phyloP scores from a whole-genome alignment of 768 basidiomycete species.

The Lactarius vividus region DNA sequence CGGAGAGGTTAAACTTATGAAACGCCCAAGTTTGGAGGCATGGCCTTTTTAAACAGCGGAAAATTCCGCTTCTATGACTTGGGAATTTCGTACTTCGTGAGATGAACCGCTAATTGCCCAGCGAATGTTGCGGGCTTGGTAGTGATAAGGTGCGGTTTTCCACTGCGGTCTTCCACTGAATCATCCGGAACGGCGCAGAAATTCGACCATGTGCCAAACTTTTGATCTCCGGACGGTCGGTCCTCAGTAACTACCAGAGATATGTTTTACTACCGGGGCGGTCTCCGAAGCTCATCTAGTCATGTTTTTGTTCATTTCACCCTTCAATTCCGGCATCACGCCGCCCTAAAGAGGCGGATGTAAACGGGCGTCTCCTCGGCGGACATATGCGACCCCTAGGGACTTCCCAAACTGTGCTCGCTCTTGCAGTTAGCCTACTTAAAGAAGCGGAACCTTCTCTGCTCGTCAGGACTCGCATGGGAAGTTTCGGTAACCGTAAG shows the following conservation, averaged over 20 bases:
- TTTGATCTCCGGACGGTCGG: constrained; percentile 27
- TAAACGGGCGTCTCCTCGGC: constrained; percentile 15
- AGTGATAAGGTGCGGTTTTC: constrained; percentile 26
- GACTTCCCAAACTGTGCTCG: background rate
- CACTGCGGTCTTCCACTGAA: constrained; percentile 24
- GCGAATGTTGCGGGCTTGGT: constrained; percentile 23
- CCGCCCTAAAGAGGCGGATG: constrained; percentile 9
- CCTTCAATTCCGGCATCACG: constrained; percentile 24
- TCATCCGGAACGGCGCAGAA: constrained; percentile 23
- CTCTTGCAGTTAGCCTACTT: background rate
- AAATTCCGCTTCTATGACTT: constrained; percentile 18
- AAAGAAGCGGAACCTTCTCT: constrained; percentile 7
- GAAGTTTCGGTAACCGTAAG: constrained; percentile 17
- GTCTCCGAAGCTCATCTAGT: constrained; percentile 21
- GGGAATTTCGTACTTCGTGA: constrained; percentile 28
- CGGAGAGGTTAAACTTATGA: constrained; percentile 37
- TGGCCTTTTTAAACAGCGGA: constrained; percentile 25
- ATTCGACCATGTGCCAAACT: constrained; percentile 24
- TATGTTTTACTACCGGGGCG: constrained; percentile 18
- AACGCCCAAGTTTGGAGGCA: constrained; percentile 14
- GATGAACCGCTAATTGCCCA: constrained; percentile 25
- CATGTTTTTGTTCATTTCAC: constrained; percentile 20
- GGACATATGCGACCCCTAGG: background rate
- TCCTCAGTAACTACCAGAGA: constrained; percentile 20
- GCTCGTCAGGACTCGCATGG: constrained; percentile 12